phyloP scores from a whole-genome alignment of 2,329 filamentous ascomycete genomes.

The Bretziella fagacearum region DNA sequence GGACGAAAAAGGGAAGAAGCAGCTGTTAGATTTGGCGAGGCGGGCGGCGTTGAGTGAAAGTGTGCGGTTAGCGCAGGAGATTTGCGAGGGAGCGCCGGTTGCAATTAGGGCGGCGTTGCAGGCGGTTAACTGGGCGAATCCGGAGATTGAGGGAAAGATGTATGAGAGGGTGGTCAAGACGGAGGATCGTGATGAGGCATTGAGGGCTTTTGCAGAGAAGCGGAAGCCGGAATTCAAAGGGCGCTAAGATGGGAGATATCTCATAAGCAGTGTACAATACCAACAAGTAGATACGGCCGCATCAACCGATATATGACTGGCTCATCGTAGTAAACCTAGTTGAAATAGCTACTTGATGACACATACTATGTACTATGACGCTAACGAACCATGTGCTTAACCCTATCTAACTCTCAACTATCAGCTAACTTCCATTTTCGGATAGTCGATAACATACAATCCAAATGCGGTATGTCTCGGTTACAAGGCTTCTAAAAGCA shows the following conservation, averaged over 20 bases:
- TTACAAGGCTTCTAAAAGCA: too few species aligned
- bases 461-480: too few species aligned
- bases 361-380: too few species aligned
- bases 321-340: too few species aligned
- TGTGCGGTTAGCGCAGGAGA: constrained; percentile 62
- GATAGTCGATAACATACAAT: too few species aligned
- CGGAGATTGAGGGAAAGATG: constrained; percentile 70
- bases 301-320: too few species aligned
- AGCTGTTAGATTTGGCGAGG: constrained; percentile 40
- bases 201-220: constrained; percentile 62
- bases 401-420: too few species aligned
- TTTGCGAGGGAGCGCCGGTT: constrained; percentile 78
- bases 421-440: too few species aligned
- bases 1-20: constrained; percentile 15
- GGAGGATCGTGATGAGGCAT: constrained; percentile 73
- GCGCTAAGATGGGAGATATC: background rate
- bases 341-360: too few species aligned
- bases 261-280: too few species aligned
- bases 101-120: constrained; percentile 63
- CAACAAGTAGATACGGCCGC: too few species aligned
- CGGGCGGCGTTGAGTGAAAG: constrained; percentile 57
- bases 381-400: too few species aligned
- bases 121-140: constrained; percentile 56
- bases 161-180: constrained; percentile 72
- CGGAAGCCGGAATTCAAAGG: constrained; percentile 35